Conservation (phyloP, 352 stramenopile genomes). For the Phytophthora idaei region DNA sequence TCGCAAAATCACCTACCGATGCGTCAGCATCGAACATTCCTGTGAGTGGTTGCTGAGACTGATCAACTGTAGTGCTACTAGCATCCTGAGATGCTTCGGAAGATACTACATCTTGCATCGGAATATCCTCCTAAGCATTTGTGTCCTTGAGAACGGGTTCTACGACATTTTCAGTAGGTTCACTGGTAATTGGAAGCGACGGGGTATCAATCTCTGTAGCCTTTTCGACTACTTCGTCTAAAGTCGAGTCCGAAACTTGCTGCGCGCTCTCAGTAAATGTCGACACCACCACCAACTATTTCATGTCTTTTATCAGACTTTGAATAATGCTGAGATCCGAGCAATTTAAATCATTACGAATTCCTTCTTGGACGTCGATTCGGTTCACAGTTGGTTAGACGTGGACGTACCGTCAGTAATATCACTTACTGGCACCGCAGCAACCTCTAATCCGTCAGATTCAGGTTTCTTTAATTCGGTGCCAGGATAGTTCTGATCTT, state of each 20-base stretch:
- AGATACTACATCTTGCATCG: not conserved
- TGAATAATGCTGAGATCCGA: not conserved
- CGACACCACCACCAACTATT: not conserved
- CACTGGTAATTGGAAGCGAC: not conserved
- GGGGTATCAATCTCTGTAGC: not conserved
- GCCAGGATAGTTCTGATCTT: not conserved
- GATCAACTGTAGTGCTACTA: not conserved
- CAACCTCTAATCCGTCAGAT: not conserved
- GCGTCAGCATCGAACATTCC: not conserved
- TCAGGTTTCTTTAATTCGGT: not conserved
- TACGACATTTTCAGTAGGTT: not conserved
- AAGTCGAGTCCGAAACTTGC: not conserved
- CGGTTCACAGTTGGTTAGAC: not conserved
- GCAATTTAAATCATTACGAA: not conserved
- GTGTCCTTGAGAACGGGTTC: not conserved
- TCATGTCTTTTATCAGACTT: slow-evolving; percentile 8
- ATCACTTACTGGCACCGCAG: no score
- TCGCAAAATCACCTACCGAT: slow-evolving; percentile 6
- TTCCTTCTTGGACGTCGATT: not conserved
- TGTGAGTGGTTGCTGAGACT: not conserved
- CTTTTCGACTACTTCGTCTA: not conserved
- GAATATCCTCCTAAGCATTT: not conserved
- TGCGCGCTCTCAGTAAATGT: not conserved
- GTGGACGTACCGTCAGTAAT: no score
- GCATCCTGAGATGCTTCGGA: not conserved